Evolutionary conservation across 73 alveolate species (phyloP).

Genomic region (Paraurostyla sp.): DNA sequence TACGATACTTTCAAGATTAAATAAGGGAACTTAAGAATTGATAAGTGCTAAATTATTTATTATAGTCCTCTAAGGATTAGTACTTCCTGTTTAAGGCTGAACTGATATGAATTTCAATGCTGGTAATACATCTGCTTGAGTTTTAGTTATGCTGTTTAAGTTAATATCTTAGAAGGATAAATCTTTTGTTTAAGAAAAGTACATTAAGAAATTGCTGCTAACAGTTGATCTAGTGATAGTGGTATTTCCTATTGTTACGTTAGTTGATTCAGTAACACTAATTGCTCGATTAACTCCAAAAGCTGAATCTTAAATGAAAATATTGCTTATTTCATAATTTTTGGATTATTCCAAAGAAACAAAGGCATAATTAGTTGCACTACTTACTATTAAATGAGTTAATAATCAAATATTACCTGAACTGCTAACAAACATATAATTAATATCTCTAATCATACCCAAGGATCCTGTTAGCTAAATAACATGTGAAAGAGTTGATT

Average conservation of each 20-base stretch:
- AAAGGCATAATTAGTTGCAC: conserved; percentile 38
- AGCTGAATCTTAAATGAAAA: neutral
- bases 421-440: neutral
- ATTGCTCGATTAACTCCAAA: conserved; percentile 7
- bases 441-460: neutral
- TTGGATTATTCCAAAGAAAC: conserved; percentile 5
- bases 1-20: conserved; percentile 20
- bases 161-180: neutral
- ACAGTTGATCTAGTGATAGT: conserved; percentile 7
- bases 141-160: neutral
- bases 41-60: neutral
- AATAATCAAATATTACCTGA: neutral
- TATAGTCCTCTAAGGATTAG: neutral
- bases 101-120: conserved; percentile 27
- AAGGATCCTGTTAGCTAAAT: conserved; percentile 10
- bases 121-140: conserved; percentile 22
- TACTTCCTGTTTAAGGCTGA: neutral
- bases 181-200: neutral
- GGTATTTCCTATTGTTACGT: neutral
- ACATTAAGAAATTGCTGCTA: neutral
- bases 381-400: neutral
- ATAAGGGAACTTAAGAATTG: conserved; percentile 27
- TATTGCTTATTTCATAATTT: neutral
- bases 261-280: neutral
- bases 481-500: neutral